A percentile compares a stretch with the other conserved stretches of the same genome.
phyloP scores from a whole-genome alignment of 73 alveolate genomes.

The Breviolum minutum region DNA sequence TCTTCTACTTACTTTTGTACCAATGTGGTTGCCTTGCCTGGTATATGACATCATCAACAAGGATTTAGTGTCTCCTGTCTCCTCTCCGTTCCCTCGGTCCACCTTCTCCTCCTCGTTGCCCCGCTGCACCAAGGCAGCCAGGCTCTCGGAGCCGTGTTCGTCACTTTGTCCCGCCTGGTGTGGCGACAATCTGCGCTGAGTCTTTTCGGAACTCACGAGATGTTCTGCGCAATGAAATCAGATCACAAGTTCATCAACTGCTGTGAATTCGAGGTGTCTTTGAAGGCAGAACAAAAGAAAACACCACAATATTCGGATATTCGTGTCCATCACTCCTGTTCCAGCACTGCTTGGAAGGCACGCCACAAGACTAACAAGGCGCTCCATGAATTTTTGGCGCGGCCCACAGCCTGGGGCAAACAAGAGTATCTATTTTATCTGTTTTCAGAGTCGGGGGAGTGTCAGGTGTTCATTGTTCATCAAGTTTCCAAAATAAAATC shows the following conservation, averaged over 20 bases:
- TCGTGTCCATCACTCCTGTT: conserved; percentile 36
- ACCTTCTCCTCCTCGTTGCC: conserved; percentile 79
- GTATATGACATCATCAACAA: too few relatives aligned
- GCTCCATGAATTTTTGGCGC: conserved; percentile 51
- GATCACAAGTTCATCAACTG: not conserved
- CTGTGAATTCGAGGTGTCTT: too few relatives aligned
- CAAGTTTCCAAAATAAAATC: not conserved
- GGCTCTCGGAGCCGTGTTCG: conserved; percentile 73
- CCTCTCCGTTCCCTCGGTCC: not conserved
- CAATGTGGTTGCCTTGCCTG: too few relatives aligned
- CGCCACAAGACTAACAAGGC: conserved; percentile 77
- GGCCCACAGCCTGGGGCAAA: conserved; percentile 39
- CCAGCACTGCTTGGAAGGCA: conserved; percentile 85
- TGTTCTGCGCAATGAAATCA: not conserved
- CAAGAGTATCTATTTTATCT: not conserved
- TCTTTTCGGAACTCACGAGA: not conserved
- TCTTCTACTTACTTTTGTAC: too few relatives aligned
- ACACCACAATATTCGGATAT: too few relatives aligned
- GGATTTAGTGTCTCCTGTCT: not conserved
- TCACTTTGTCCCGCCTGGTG: conserved; percentile 50
- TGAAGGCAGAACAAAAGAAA: too few relatives aligned
- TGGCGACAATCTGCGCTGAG: not conserved
- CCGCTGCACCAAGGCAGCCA: conserved; percentile 62
- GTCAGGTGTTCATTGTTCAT: too few relatives aligned
- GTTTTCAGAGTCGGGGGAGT: not conserved